phyloP scores from a whole-genome alignment of 352 stramenopile species.

The Globisporangium barbulae region DNA sequence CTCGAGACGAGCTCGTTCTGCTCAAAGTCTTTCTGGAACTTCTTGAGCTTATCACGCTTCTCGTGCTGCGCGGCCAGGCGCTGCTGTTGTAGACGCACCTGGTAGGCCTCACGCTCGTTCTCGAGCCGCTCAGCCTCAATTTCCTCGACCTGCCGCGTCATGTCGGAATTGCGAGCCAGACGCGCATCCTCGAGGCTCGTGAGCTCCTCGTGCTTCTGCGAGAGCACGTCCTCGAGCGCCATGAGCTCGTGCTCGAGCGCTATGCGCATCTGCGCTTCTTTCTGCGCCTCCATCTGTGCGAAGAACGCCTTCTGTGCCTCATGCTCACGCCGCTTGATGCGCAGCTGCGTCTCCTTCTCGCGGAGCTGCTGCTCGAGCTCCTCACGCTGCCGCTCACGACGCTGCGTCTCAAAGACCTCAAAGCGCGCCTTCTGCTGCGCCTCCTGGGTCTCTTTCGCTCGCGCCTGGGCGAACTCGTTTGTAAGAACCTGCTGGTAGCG shows the following conservation, averaged over 20 bases:
- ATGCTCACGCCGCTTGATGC: constrained; percentile 44
- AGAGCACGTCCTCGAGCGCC: constrained; percentile 51
- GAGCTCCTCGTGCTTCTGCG: constrained; percentile 43
- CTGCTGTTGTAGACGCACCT: constrained; percentile 45
- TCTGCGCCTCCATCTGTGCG: constrained; percentile 56
- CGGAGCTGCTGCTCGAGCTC: constrained; percentile 32
- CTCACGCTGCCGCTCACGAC: constrained; percentile 30
- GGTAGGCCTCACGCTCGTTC: constrained; percentile 31
- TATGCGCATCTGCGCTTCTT: constrained; percentile 29
- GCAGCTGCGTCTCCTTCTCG: constrained; percentile 30
- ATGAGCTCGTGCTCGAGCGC: constrained; percentile 49
- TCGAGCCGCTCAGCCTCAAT: constrained; percentile 51
- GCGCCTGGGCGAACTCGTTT: constrained; percentile 25
- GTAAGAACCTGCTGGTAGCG: constrained; percentile 39
- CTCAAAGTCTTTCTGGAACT: constrained; percentile 60
- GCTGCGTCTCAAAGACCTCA: constrained; percentile 27
- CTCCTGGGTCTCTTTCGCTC: background rate
- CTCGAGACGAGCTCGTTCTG: constrained; percentile 59
- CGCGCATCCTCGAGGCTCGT: constrained; percentile 27
- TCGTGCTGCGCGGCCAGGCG: constrained; percentile 41
- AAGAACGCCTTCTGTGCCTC: constrained; percentile 53
- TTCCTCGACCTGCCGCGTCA: constrained; percentile 40
- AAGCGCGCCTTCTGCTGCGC: constrained; percentile 24
- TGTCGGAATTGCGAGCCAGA: constrained; percentile 30
- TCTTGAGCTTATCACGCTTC: constrained; percentile 56